Conservation (phyloP, 768 basidiomycete species). For the Rhizopogon vulgaris region DNA sequence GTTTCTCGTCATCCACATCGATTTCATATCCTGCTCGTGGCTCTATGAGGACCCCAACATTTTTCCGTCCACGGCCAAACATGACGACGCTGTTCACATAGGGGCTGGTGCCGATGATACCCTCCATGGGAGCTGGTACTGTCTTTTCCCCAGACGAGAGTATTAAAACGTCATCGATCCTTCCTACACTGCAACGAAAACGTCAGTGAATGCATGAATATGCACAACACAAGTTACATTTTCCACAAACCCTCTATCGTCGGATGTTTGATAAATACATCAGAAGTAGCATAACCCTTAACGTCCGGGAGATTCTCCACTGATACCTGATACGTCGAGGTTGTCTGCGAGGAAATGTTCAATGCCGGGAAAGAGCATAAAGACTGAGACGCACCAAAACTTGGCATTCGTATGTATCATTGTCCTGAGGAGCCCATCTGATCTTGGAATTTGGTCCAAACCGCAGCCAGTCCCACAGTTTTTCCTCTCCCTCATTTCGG, state of each 20-base stretch:
- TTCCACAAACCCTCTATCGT: conserved; percentile 35
- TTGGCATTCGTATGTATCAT: conserved; percentile 34
- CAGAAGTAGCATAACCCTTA: conserved; percentile 38
- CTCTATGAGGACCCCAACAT: conserved; percentile 25
- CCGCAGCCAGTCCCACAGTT: conserved; percentile 30
- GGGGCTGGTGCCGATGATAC: conserved; percentile 12
- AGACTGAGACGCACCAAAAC: conserved; percentile 23
- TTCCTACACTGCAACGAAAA: conserved; percentile 27
- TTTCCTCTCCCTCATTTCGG: conserved; percentile 12
- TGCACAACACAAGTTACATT: conserved; percentile 23
- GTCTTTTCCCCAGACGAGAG: conserved; percentile 29
- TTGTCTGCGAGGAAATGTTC: conserved; percentile 15
- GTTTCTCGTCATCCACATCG: conserved; percentile 22
- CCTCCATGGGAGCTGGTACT: conserved; percentile 29
- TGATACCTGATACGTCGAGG: conserved; percentile 20
- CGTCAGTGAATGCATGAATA: not conserved
- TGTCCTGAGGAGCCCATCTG: conserved; percentile 30
- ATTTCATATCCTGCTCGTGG: conserved; percentile 27
- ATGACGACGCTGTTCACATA: conserved; percentile 29
- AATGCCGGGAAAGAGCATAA: not conserved
- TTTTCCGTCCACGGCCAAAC: conserved; percentile 31
- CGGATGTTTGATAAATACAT: conserved; percentile 39
- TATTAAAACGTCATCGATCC: conserved; percentile 29
- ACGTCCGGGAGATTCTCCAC: conserved; percentile 31
- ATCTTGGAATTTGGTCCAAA: conserved; percentile 17